Percentiles rank a stretch among this genome's conserved stretches.
phyloP scores from a whole-genome alignment of 2,329 filamentous ascomycete genomes.

The Talaromyces sp. region DNA sequence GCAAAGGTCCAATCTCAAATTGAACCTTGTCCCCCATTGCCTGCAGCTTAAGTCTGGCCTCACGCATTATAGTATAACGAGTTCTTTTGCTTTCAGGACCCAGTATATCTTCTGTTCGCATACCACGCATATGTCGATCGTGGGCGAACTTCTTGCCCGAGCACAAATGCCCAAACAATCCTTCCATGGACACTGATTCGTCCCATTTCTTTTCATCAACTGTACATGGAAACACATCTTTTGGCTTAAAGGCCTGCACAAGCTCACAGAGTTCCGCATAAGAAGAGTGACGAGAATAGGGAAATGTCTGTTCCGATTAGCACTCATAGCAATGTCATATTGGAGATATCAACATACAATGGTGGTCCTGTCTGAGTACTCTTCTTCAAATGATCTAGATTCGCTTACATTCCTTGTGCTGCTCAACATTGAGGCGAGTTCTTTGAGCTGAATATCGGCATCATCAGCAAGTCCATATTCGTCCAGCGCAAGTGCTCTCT shows the following conservation, averaged over 20 bases:
- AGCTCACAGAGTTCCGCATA: slow-evolving; percentile 74
- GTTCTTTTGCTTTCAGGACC: slow-evolving; percentile 17
- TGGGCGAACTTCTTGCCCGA: slow-evolving; percentile 59
- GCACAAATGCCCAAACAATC: slow-evolving; percentile 69
- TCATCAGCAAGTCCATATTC: slow-evolving; percentile 33
- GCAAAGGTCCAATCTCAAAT: slow-evolving; percentile 16
- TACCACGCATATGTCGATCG: slow-evolving; percentile 57
- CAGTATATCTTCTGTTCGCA: slow-evolving; percentile 22
- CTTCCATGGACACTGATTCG: slow-evolving; percentile 59
- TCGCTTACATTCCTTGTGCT: slow-evolving; percentile 10
- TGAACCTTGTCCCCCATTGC: slow-evolving; percentile 15
- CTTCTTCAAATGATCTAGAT: background rate
- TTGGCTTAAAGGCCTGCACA: slow-evolving; percentile 64
- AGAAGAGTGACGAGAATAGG: slow-evolving; percentile 86
- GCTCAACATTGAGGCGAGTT: slow-evolving; percentile 33
- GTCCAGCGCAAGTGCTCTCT: slow-evolving; percentile 33
- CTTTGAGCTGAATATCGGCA: slow-evolving; percentile 35
- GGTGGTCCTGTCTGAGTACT: background rate
- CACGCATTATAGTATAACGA: slow-evolving; percentile 15
- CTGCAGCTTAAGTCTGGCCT: slow-evolving; percentile 13
- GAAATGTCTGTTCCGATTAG: slow-evolving; percentile 53
- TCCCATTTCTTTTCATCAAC: slow-evolving; percentile 63
- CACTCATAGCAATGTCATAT: background rate
- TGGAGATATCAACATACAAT: background rate
- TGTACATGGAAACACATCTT: slow-evolving; percentile 80